Conservation (phyloP, 805 yeast genomes). For the Suhomyces sp. region DNA sequence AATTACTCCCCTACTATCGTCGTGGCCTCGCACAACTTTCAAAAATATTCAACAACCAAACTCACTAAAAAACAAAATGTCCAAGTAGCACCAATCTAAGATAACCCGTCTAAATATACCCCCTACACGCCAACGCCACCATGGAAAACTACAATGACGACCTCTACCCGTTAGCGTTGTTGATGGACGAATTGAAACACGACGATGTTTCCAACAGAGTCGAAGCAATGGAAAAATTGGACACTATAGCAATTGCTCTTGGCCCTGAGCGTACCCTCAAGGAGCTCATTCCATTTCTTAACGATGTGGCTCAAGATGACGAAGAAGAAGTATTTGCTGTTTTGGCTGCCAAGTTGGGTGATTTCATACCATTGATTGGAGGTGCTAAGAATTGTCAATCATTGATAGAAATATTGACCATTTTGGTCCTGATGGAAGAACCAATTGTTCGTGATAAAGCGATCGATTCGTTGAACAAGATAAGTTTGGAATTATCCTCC, state of each 20-base stretch:
- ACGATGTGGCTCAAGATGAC: constrained; percentile 90
- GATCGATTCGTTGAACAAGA: constrained; percentile 73
- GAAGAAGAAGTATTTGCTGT: constrained; percentile 97
- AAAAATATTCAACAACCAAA: constrained; percentile 2
- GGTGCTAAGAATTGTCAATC: constrained; percentile 61
- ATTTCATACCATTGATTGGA: constrained; percentile 85
- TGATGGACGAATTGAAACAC: constrained; percentile 96
- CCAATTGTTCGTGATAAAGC: constrained; percentile 96
- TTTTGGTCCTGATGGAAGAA: constrained; percentile 89
- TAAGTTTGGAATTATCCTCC: constrained; percentile 61
- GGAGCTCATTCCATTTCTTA: constrained; percentile 87
- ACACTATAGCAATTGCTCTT: constrained; percentile 90
- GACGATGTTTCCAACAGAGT: constrained; percentile 94
- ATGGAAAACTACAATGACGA: constrained; percentile 52
- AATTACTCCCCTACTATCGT: too few relatives aligned
- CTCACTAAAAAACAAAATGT: constrained; percentile 2
- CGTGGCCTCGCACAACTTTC: constrained; percentile 1
- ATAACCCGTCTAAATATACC: too few relatives aligned
- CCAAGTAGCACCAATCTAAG: not conserved
- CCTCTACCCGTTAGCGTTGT: constrained; percentile 88
- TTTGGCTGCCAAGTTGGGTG: constrained; percentile 85
- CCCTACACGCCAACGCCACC: constrained; percentile 6
- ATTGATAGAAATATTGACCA: constrained; percentile 64
- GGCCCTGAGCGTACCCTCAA: constrained; percentile 91
- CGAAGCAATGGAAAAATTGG: constrained; percentile 90